These are phyloP conservation scores for Pholiota adiposa DNA, from an alignment of 1,284 basidiomycete genomes.

Conservation along the genomic window DNA sequence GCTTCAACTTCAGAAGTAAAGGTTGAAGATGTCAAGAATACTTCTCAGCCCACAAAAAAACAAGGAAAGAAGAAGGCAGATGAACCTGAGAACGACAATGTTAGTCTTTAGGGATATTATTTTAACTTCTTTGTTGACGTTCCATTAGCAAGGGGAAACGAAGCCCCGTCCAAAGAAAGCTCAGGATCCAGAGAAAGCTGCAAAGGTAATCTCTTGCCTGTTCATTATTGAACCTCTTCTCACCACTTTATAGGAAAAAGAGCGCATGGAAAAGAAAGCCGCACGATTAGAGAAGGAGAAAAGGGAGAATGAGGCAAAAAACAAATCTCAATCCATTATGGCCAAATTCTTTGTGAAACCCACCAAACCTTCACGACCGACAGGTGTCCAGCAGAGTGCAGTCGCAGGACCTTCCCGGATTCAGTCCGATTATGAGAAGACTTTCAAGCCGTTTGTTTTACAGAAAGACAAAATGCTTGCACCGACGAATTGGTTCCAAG, in stretches of 20 bases:
- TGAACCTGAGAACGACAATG: constrained; percentile 41
- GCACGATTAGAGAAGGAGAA: constrained; percentile 70
- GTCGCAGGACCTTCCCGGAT: constrained; percentile 44
- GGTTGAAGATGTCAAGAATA: constrained; percentile 23
- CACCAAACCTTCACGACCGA: constrained; percentile 37
- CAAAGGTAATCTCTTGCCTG: constrained; percentile 50
- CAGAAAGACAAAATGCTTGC: constrained; percentile 76
- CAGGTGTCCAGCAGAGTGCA: constrained; percentile 30
- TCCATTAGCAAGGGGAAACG: constrained; percentile 16
- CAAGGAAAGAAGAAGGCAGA: constrained; percentile 35
- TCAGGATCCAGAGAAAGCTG: constrained; percentile 59
- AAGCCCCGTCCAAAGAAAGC: constrained; percentile 52
- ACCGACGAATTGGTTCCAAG: constrained; percentile 69
- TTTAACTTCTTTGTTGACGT: not conserved
- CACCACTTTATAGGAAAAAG: constrained; percentile 57
- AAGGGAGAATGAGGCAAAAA: constrained; percentile 68
- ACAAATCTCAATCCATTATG: constrained; percentile 76
- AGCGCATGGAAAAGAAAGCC: constrained; percentile 64
- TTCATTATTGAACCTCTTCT: not conserved
- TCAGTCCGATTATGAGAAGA: constrained; percentile 69
- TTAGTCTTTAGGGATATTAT: constrained; percentile 19
- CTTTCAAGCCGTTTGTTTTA: constrained; percentile 78
- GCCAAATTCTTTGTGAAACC: constrained; percentile 73
- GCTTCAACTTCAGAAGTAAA: constrained; percentile 27
- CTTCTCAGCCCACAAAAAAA: constrained; percentile 31